These are phyloP conservation scores for Wickerhamomyces rabaulensis DNA, from an alignment of 805 yeast species.

Conservation along the genomic window DNA sequence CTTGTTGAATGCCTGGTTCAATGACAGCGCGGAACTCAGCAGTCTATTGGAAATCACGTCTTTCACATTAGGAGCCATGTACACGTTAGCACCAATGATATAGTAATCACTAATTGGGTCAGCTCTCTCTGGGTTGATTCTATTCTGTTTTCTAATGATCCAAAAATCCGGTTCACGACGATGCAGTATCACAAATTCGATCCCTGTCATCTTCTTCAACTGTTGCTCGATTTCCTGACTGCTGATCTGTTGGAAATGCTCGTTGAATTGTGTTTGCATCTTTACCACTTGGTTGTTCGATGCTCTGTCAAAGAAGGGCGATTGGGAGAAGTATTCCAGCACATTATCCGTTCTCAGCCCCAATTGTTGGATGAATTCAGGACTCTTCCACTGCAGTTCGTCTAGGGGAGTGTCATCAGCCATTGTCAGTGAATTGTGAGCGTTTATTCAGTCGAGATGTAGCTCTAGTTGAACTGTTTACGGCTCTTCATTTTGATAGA, in stretches of 20 bases:
- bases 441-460: no score
- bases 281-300: slow-evolving; percentile 91
- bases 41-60: slow-evolving; percentile 70
- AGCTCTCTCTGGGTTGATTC: slow-evolving; percentile 48
- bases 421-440: slow-evolving; percentile 7
- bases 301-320: slow-evolving; percentile 92
- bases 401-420: slow-evolving; percentile 45
- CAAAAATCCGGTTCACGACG: slow-evolving; percentile 89
- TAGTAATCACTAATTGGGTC: slow-evolving; percentile 70
- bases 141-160: slow-evolving; percentile 78
- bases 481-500: no score
- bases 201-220: slow-evolving; percentile 73
- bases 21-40: slow-evolving; percentile 23
- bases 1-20: slow-evolving; percentile 42
- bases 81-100: slow-evolving; percentile 86
- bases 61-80: slow-evolving; percentile 79
- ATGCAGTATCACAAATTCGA: slow-evolving; percentile 72
- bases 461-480: no score
- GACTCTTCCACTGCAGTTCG: slow-evolving; percentile 94
- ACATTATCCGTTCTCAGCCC: slow-evolving; percentile 89
- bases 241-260: slow-evolving; percentile 29
- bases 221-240: slow-evolving; percentile 44
- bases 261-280: slow-evolving; percentile 90
- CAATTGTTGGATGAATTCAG: slow-evolving; percentile 92
- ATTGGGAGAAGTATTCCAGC: slow-evolving; percentile 85